Evolutionary conservation across 495 filamentous ascomycete species (phyloP).

Genomic region (Neohortaea acidophila): DNA sequence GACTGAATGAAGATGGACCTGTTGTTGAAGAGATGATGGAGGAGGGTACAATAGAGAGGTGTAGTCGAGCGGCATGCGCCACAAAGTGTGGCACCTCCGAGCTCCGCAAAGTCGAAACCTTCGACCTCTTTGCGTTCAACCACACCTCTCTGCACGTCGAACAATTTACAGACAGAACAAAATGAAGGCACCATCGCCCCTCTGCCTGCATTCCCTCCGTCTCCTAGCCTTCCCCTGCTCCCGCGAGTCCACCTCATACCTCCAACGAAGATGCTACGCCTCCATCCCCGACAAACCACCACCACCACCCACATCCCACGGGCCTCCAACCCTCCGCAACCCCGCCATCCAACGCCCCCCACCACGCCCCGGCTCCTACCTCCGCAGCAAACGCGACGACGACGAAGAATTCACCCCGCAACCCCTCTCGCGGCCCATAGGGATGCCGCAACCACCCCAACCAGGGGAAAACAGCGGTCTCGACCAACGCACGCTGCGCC

Average conservation of each 20-base stretch:
- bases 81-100: neutral
- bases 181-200: constrained; percentile 11
- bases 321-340: neutral
- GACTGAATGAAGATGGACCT: too few species aligned
- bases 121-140: too few species aligned
- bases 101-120: too few species aligned
- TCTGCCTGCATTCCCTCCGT: constrained; percentile 9
- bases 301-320: constrained; percentile 1
- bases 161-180: too few species aligned
- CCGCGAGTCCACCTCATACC: constrained; percentile 1
- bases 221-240: constrained; percentile 3
- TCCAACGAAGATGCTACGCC: neutral
- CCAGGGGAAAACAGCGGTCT: constrained; percentile 67
- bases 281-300: neutral
- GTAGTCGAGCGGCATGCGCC: too few species aligned
- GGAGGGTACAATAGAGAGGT: too few species aligned
- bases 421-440: constrained; percentile 64
- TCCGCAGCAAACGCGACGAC: constrained; percentile 17
- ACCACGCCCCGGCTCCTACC: constrained; percentile 4
- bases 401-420: constrained; percentile 48
- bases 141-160: too few species aligned
- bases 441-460: constrained; percentile 52
- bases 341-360: constrained; percentile 10
- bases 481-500: constrained; percentile 46
- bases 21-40: too few species aligned